Percentiles rank a stretch among this genome's conserved stretches.
Conservation (phyloP, 768 basidiomycete species). For the Suillus plorans region DNA sequence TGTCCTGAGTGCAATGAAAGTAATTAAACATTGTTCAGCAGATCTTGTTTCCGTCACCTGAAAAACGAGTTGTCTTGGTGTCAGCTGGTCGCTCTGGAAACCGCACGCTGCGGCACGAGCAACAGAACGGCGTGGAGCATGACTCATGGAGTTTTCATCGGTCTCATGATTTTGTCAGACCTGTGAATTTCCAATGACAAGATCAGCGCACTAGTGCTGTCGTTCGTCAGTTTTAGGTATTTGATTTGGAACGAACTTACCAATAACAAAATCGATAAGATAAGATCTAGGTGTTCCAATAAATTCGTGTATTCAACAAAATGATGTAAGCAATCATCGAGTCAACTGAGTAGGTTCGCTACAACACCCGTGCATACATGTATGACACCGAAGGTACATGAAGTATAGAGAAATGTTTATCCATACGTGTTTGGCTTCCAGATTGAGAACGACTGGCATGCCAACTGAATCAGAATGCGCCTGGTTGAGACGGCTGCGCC, state of each 20-base stretch:
- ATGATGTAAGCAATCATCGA: not conserved
- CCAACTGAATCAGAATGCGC: conserved; percentile 6
- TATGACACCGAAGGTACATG: not conserved
- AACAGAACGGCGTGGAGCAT: not conserved
- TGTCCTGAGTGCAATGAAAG: not conserved
- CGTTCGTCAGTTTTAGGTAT: not conserved
- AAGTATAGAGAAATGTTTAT: not conserved
- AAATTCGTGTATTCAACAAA: not conserved
- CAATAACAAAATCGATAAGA: not conserved
- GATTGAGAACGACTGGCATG: not conserved
- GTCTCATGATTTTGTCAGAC: not conserved
- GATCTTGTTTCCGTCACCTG: not conserved
- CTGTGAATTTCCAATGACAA: conserved; percentile 2
- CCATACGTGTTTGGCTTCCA: not conserved
- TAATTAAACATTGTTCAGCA: too few relatives aligned
- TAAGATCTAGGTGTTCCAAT: not conserved
- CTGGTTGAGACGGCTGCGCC: conserved; percentile 1
- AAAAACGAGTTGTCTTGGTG: not conserved
- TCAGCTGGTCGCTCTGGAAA: conserved; percentile 9
- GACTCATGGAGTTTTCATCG: conserved; percentile 3
- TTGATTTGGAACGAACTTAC: not conserved
- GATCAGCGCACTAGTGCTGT: not conserved
- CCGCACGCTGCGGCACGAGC: not conserved
- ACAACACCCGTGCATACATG: not conserved
- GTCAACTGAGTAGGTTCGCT: not conserved